Conservation (phyloP, 2,329 filamentous ascomycete genomes). For the Sclerotinia subarctica region DNA sequence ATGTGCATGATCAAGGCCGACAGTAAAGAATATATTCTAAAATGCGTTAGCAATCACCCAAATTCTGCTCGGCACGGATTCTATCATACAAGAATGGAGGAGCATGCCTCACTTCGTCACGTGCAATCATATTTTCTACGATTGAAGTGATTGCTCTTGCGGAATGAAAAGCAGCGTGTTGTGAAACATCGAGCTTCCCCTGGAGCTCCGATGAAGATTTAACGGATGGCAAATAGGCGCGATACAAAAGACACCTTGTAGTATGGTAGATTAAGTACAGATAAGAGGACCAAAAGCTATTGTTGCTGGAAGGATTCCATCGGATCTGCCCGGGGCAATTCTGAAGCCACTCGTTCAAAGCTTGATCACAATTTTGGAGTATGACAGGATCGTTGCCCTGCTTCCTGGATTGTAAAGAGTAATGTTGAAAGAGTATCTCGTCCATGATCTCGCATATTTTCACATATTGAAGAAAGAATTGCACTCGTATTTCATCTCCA, state of each 20-base stretch:
- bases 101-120: conserved; percentile 80
- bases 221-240: conserved; percentile 90
- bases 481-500: conserved; percentile 19
- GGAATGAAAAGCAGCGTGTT: conserved; percentile 93
- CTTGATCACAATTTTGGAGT: conserved; percentile 94
- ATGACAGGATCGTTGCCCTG: conserved; percentile 87
- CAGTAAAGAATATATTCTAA: conserved; percentile 93
- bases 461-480: conserved; percentile 25
- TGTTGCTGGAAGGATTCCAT: conserved; percentile 83
- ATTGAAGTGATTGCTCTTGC: conserved; percentile 96
- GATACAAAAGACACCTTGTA: conserved; percentile 86
- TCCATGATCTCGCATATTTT: conserved; percentile 86
- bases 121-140: conserved; percentile 78
- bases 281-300: conserved; percentile 85
- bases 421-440: conserved; percentile 89
- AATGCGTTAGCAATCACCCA: conserved; percentile 40
- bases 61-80: not conserved
- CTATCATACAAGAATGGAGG: conserved; percentile 64
- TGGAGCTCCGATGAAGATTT: conserved; percentile 59
- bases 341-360: conserved; percentile 92
- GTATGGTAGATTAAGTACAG: conserved; percentile 96
- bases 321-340: conserved; percentile 94
- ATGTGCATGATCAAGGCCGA: conserved; percentile 98
- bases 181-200: conserved; percentile 83
- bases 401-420: conserved; percentile 88